Percentiles rank a stretch among this genome's conserved stretches.
These are phyloP conservation scores for Taxawa tesnikishii DNA, from an alignment of 2,329 filamentous ascomycete genomes.

Conservation along the genomic window DNA sequence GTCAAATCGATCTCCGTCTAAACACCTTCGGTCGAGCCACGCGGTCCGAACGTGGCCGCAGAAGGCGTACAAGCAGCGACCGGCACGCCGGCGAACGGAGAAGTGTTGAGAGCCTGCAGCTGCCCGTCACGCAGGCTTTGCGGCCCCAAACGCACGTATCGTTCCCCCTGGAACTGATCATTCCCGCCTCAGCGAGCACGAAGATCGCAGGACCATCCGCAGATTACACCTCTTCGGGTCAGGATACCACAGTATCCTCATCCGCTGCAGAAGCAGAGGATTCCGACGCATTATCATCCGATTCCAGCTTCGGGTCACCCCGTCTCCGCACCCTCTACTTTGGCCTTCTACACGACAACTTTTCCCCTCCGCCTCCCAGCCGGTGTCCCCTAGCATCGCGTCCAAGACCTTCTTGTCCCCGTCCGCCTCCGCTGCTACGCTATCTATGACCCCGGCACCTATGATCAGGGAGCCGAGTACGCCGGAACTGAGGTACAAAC, in stretches of 20 bases:
- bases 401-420: slow-evolving; percentile 6
- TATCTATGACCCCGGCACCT: neutral
- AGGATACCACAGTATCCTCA: slow-evolving; percentile 11
- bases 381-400: slow-evolving; percentile 12
- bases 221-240: slow-evolving; percentile 4
- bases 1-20: slow-evolving; percentile 46
- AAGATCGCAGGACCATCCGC: neutral
- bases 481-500: slow-evolving; percentile 28
- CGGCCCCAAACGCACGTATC: neutral
- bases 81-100: slow-evolving; percentile 5
- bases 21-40: slow-evolving; percentile 9
- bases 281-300: slow-evolving; percentile 18
- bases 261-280: slow-evolving; percentile 18
- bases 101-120: slow-evolving; percentile 2
- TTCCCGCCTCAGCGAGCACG: neutral
- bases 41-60: slow-evolving; percentile 1
- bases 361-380: slow-evolving; percentile 18
- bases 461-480: slow-evolving; percentile 16
- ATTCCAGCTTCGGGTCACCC: slow-evolving; percentile 21
- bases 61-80: neutral
- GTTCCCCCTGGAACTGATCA: neutral
- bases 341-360: slow-evolving; percentile 12
- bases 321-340: slow-evolving; percentile 17
- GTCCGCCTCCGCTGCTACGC: neutral
- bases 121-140: too few relatives aligned